These are phyloP conservation scores for Psilocybe subaeruginosa DNA, from an alignment of 768 basidiomycete genomes.

Conservation along the genomic window DNA sequence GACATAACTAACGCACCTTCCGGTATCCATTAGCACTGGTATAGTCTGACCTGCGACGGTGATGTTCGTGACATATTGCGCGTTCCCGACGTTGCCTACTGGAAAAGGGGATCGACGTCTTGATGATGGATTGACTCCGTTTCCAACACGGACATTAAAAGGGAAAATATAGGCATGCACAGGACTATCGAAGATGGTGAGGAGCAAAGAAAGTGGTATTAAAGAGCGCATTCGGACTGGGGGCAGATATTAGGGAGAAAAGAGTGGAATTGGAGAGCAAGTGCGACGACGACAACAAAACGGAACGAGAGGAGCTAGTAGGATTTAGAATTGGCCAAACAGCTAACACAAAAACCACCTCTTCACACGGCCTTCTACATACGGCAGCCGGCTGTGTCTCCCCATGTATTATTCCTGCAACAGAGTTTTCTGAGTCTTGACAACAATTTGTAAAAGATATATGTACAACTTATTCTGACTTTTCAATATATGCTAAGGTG, in stretches of 20 bases:
- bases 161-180: constrained; percentile 42
- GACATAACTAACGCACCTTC: constrained; percentile 52
- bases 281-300: constrained; percentile 13
- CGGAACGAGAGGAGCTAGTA: neutral
- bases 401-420: no score
- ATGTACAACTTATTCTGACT: no score
- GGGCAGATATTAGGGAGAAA: constrained; percentile 23
- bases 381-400: neutral
- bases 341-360: neutral
- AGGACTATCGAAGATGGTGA: constrained; percentile 37
- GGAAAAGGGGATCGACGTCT: constrained; percentile 41
- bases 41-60: constrained; percentile 62
- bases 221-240: constrained; percentile 40
- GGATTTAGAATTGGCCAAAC: constrained; percentile 1
- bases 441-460: no score
- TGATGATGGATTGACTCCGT: constrained; percentile 19
- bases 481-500: no score
- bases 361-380: neutral
- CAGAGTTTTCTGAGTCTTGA: no score
- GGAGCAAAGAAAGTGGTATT: constrained; percentile 45
- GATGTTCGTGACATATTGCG: constrained; percentile 74
- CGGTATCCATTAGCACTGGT: constrained; percentile 74
- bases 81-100: constrained; percentile 68
- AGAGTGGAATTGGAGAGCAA: constrained; percentile 14
- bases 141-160: constrained; percentile 35